Conservation (phyloP, 805 yeast species). For the Debaryomyces tyrocola region DNA sequence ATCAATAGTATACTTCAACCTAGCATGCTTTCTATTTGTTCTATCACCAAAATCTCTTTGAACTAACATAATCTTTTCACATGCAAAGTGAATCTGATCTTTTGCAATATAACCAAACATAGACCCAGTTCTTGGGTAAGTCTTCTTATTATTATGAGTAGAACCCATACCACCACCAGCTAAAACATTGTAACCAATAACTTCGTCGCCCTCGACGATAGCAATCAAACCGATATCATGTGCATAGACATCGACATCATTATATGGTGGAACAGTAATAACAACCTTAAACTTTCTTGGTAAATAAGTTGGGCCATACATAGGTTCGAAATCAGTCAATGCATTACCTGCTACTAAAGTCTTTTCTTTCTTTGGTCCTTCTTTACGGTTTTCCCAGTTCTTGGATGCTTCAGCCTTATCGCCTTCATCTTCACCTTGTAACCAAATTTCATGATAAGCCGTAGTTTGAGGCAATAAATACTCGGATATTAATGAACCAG, state of each 20-base stretch:
- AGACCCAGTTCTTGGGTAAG: conserved; percentile 94
- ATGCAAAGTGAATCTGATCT: conserved; percentile 71
- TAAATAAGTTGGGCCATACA: conserved; percentile 81
- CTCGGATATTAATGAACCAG: conserved; percentile 70
- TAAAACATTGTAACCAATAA: conserved; percentile 80
- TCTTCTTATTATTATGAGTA: conserved; percentile 94
- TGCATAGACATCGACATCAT: conserved; percentile 95
- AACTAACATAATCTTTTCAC: conserved; percentile 89
- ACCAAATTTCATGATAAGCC: conserved; percentile 97
- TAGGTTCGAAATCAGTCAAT: conserved; percentile 78
- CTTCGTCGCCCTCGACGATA: conserved; percentile 66
- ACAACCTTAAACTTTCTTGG: conserved; percentile 96
- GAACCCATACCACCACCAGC: conserved; percentile 99
- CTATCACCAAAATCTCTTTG: conserved; percentile 96
- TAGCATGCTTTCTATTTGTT: conserved; percentile 94
- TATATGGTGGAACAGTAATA: conserved; percentile 92
- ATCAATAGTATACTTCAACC: conserved; percentile 95
- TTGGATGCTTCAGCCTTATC: conserved; percentile 69
- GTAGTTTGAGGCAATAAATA: conserved; percentile 86
- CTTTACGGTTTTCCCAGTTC: conserved; percentile 62
- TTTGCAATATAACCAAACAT: conserved; percentile 71
- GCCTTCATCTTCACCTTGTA: conserved; percentile 76
- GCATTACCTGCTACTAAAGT: conserved; percentile 85
- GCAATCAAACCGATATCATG: conserved; percentile 93
- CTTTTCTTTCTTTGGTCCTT: conserved; percentile 79